Evolutionary conservation across 257 asterid species (phyloP), one percentile per base, ranked within the genome.

Genomic region (Sherardia arvensis): DNA sequence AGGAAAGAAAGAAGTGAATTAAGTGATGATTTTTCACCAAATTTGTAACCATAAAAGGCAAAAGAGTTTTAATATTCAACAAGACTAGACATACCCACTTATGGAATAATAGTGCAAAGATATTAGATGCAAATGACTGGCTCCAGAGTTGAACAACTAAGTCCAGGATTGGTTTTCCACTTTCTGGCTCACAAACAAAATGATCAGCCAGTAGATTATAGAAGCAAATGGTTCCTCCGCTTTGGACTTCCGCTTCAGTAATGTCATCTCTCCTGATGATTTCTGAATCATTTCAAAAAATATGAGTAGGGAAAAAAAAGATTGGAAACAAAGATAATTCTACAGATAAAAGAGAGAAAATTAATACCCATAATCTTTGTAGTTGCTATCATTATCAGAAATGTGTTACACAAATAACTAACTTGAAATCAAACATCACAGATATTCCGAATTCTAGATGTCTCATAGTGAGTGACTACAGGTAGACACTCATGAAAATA

Each of bases 41-140:
- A 7, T 11, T 53, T 3, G 40, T 57, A n/a, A 20, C 45, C 34
- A 27, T 8, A 8, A 25, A 22, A 32, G 34, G 49, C 28, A 17
- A 25, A n/a, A n/a, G n/a, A n/a, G n/a, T n/a, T n/a, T n/a, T n/a
- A n/a, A 33, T 5, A 0, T 2, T 17, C 38, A 53, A 22, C 7
- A 21, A 15, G 34, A 57, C 27, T n/a, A 29, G 54, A 76, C 95
- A 60, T 80, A 92, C 98, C 97, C 98, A 93, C 69, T 90, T 87
- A 76, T 93, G 92, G 79, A 93, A 90, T 83, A 93, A 78, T 47
- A 85, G 84, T 33, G 92, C 54, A 53, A 93, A 93, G 11, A 85
- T 84, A 74, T 83, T 86, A 47, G 99, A 83, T 7, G 95, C 95
- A 78, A 89, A 93, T 48, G 90, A 84, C 77, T 90, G 99, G 92